A percentile compares a stretch with the other conserved stretches of the same genome.
phyloP scores from a whole-genome alignment of 2,329 filamentous ascomycete genomes.

The Colletotrichum tamarilloi region DNA sequence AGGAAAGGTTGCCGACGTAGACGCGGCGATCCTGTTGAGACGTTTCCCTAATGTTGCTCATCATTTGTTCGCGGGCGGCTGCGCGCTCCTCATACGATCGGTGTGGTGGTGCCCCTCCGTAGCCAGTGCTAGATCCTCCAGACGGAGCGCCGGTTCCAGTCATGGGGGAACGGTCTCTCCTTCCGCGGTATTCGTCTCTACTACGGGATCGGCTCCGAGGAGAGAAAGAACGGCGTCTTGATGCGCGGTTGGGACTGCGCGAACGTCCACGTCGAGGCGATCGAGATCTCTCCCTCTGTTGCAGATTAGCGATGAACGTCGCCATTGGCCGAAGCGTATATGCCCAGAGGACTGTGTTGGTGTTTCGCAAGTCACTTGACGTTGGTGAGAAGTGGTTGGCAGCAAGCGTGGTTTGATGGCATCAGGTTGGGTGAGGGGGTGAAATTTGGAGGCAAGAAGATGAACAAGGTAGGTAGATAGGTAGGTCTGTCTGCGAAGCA shows the following conservation, averaged over 20 bases:
- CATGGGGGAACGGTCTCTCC: slow-evolving; percentile 86
- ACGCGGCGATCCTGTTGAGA: slow-evolving; percentile 99
- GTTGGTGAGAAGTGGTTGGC: neutral
- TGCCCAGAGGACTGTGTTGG: neutral
- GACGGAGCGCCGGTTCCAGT: slow-evolving; percentile 75
- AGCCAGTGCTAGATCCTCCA: slow-evolving; percentile 77
- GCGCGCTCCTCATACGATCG: slow-evolving; percentile 87
- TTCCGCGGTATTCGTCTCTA: slow-evolving; percentile 80
- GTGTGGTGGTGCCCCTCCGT: slow-evolving; percentile 69
- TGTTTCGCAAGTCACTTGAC: neutral
- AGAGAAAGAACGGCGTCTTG: slow-evolving; percentile 81
- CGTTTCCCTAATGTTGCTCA: slow-evolving; percentile 91
- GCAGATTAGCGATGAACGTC: slow-evolving; percentile 28
- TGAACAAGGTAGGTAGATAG: neutral
- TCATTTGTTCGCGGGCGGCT: slow-evolving; percentile 92
- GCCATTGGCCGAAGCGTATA: slow-evolving; percentile 31
- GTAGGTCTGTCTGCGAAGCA: neutral
- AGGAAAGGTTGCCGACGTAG: slow-evolving; percentile 98
- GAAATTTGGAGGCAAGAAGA: neutral
- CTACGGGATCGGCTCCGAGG: slow-evolving; percentile 83
- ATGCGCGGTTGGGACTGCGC: slow-evolving; percentile 79
- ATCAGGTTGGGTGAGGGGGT: neutral
- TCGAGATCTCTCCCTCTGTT: slow-evolving; percentile 85
- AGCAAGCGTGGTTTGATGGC: too few relatives aligned
- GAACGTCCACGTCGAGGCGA: slow-evolving; percentile 84